Percentiles rank a stretch among this genome's conserved stretches.
Evolutionary conservation across 2,329 filamentous ascomycete genomes (phyloP).

Genomic region (Claviceps spartinae): DNA sequence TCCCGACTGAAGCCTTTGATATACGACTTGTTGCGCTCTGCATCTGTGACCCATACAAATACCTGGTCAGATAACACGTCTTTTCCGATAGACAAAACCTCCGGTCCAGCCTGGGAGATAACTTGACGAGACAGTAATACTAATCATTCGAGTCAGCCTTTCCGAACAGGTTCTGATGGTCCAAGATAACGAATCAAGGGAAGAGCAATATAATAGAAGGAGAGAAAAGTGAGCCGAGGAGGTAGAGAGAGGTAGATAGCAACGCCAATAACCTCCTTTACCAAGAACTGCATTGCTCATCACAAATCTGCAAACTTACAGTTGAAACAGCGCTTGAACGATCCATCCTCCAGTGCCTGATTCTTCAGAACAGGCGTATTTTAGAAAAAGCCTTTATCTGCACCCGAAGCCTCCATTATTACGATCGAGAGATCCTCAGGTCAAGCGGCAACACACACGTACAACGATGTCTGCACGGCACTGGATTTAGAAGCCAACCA

Average conservation of each 20-base stretch:
- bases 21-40: slow-evolving; percentile 51
- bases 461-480: neutral
- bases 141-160: slow-evolving; percentile 11
- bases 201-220: neutral
- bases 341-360: slow-evolving; percentile 42
- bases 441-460: neutral
- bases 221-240: neutral
- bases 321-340: slow-evolving; percentile 36
- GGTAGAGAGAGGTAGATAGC: neutral
- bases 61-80: slow-evolving; percentile 39
- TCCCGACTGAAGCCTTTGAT: slow-evolving; percentile 42
- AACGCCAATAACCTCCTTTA: neutral
- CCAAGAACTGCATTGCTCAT: neutral
- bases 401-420: slow-evolving; percentile 29
- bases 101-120: slow-evolving; percentile 24
- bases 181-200: too few relatives aligned
- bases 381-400: slow-evolving; percentile 45
- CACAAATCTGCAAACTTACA: slow-evolving; percentile 22
- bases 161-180: too few relatives aligned
- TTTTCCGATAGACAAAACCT: slow-evolving; percentile 34
- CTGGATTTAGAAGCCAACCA: too few relatives aligned
- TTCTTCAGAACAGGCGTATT: slow-evolving; percentile 36
- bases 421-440: neutral
- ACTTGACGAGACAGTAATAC: slow-evolving; percentile 35
- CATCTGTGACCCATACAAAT: slow-evolving; percentile 46